Evolutionary conservation across 2,329 filamentous ascomycete species (phyloP).

Genomic region (Xylariaceae sp.): DNA sequence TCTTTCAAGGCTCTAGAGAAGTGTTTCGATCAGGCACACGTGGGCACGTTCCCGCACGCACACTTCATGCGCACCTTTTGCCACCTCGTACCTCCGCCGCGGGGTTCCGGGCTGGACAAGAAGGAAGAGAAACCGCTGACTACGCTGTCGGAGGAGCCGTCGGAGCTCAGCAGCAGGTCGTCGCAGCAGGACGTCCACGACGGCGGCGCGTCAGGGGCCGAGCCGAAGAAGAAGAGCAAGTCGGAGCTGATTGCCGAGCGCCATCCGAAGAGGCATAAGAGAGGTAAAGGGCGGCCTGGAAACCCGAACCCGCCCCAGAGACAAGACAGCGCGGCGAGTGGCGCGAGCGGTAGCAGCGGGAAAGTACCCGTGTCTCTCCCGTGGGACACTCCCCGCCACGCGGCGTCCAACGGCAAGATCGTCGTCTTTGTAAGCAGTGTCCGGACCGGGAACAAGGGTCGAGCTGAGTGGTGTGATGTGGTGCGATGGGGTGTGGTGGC

Average conservation of each 20-base stretch:
- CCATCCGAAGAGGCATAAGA: conserved; percentile 30
- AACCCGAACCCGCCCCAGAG: conserved; percentile 33
- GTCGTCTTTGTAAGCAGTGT: conserved; percentile 32
- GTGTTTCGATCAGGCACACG: conserved; percentile 57
- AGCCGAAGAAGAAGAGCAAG: conserved; percentile 34
- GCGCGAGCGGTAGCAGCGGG: conserved; percentile 15
- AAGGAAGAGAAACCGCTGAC: conserved; percentile 30
- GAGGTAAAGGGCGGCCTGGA: conserved; percentile 32
- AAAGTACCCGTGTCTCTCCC: conserved; percentile 20
- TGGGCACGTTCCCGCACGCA: conserved; percentile 52
- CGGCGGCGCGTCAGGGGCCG: conserved; percentile 18
- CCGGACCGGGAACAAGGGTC: neutral
- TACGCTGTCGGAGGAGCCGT: conserved; percentile 26
- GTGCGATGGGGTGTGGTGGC: too few species aligned
- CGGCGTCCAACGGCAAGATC: conserved; percentile 30
- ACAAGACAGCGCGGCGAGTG: conserved; percentile 25
- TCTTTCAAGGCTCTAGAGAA: conserved; percentile 58
- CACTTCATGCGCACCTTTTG: conserved; percentile 58
- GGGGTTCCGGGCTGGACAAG: conserved; percentile 26
- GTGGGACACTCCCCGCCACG: conserved; percentile 28
- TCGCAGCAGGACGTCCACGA: conserved; percentile 19
- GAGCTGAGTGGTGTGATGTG: too few species aligned
- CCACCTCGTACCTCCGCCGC: conserved; percentile 41
- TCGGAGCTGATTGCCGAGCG: conserved; percentile 33
- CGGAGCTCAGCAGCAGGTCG: conserved; percentile 20